Evolutionary conservation across 2,329 filamentous ascomycete genomes (phyloP), one percentile per base, ranked within the genome.

Genomic region (Onygena corvina): DNA sequence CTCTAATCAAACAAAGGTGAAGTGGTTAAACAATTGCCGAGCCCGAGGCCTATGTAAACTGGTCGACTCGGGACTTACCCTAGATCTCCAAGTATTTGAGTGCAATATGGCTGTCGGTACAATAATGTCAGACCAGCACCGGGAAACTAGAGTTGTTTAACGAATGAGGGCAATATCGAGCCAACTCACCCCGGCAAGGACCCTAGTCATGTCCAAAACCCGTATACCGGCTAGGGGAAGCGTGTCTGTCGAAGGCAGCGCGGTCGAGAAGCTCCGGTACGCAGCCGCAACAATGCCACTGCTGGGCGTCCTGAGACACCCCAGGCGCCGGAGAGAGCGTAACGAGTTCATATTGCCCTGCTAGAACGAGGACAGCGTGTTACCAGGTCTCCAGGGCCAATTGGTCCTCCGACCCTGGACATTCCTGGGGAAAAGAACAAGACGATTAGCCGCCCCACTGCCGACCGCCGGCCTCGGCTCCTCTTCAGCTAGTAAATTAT

Each of bases 201-300:
- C 92, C 69, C 92, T 79, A 2, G 90, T 96, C 88, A 98, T 93
- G 65, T 98, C 92, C 54, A 98, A 75, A 11, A 96, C 89, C 49
- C 85, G 81, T 58, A 92, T 83, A 1, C 92, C 92, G 30, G 86
- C 79, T 58, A 98, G 74, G 18, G 92, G 90, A 27, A 84, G 65
- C 12, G 72, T 74, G 23, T 68, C 70, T 46, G 69, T 62, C 57
- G 69, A 63, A 40, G 62, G 56, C 46, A 64, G 60, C 51, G 67
- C 62, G 25, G 69, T 72, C 33, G 73, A 71, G 53, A 64, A 68
- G 33, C 52, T 56, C 49, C 63, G 61, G 58, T 23, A 47, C 25
- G 30, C 21, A 23, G 46, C 33, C 7, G 46, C 12, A 16, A 36
- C 18, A 36, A 23, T 16, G 35, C 4, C 20, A 23, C 9, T 47